A percentile compares a stretch with the other conserved stretches of the same genome.
Evolutionary conservation across 208 protist genomes (phyloP).

Genomic region (Crithidia sp.): DNA sequence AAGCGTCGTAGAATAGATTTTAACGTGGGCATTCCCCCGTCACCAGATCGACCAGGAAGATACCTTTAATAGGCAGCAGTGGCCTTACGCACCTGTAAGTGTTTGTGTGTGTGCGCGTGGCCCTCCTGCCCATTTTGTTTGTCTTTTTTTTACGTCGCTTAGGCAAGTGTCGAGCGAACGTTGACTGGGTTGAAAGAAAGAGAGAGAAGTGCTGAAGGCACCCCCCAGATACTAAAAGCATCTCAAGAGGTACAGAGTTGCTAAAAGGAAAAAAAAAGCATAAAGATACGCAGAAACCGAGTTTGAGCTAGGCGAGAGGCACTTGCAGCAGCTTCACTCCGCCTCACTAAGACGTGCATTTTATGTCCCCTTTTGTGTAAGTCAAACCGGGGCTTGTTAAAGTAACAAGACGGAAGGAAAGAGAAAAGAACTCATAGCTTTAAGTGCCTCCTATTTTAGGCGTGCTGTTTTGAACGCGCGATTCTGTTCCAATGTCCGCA

Average conservation of each 20-base stretch:
- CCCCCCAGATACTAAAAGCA: not conserved
- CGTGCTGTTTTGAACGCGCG: too few relatives aligned
- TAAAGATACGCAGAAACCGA: not conserved
- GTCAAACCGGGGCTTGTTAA: too few relatives aligned
- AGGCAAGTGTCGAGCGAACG: too few relatives aligned
- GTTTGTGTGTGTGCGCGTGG: not conserved
- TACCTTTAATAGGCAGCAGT: not conserved
- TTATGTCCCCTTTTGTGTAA: too few relatives aligned
- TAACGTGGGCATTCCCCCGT: conserved; percentile 32
- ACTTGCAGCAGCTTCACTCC: too few relatives aligned
- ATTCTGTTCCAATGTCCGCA: not conserved
- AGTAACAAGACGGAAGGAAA: too few relatives aligned
- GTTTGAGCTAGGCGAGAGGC: too few relatives aligned
- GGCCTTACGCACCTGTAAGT: not conserved
- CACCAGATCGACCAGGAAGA: conserved; percentile 35
- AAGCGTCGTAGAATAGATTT: conserved; percentile 36
- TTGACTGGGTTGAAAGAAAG: too few relatives aligned
- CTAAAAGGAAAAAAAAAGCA: not conserved
- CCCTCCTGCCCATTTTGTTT: not conserved
- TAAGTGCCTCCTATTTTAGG: too few relatives aligned
- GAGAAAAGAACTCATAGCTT: too few relatives aligned
- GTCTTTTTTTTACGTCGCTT: not conserved
- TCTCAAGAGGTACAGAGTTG: conserved; percentile 4
- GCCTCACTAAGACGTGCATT: too few relatives aligned
- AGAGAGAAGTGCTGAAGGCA: too few relatives aligned